phyloP scores from a whole-genome alignment of 208 protist genomes.

The Leishmania arabica region DNA sequence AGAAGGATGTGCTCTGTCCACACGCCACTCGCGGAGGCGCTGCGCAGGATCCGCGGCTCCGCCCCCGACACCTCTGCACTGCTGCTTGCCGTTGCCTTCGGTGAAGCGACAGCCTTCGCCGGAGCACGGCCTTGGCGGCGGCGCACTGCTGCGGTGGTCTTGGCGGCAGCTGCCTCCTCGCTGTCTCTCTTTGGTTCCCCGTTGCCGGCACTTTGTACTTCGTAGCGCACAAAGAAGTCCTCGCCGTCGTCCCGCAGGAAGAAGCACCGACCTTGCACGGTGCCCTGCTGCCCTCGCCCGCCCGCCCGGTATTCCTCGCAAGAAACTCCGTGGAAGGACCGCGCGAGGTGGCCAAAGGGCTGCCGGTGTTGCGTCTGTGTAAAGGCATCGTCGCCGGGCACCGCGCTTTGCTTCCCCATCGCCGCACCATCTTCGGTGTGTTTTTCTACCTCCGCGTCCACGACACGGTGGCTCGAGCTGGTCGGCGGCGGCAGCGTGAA shows the following conservation, averaged over 20 bases:
- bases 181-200: background rate
- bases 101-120: background rate
- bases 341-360: conserved; percentile 15
- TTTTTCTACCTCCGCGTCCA: conserved; percentile 1
- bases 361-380: conserved; percentile 4
- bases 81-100: background rate
- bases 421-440: background rate
- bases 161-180: background rate
- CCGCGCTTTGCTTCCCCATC: background rate
- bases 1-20: conserved; percentile 21
- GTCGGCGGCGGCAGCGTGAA: conserved; percentile 14
- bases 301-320: conserved; percentile 36
- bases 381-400: background rate
- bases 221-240: conserved; percentile 34
- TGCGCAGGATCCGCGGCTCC: conserved; percentile 1
- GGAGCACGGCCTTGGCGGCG: background rate
- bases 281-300: conserved; percentile 3
- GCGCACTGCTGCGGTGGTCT: background rate
- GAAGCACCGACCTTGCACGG: conserved; percentile 32
- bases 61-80: background rate
- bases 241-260: conserved; percentile 17
- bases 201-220: background rate
- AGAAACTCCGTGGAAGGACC: conserved; percentile 25
- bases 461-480: conserved; percentile 1
- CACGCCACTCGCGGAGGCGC: conserved; percentile 6